Conservation (phyloP, 331 rosid genomes). For the Rhamnella rubrinervis region DNA sequence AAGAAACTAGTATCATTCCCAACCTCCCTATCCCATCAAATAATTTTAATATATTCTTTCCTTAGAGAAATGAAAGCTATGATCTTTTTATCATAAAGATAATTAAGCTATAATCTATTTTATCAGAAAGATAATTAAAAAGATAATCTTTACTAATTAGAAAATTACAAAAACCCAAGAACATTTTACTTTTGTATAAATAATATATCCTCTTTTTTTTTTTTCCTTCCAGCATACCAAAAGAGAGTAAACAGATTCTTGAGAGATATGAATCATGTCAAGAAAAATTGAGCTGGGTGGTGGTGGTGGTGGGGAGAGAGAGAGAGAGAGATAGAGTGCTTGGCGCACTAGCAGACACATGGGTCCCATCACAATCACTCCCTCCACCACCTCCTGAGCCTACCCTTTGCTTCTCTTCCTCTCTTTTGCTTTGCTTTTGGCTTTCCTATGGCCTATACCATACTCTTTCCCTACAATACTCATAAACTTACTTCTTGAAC, state of each 20-base stretch:
- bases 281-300: constrained; percentile 6
- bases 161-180: constrained; percentile 6
- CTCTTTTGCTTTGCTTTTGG: constrained; percentile 16
- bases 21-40: not conserved
- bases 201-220: not conserved
- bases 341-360: constrained; percentile 61
- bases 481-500: not conserved
- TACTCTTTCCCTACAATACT: constrained; percentile 13
- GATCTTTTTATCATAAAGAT: no score
- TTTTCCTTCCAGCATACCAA: not conserved
- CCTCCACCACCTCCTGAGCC: constrained; percentile 40
- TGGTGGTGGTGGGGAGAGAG: constrained; percentile 17
- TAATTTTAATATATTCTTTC: not conserved
- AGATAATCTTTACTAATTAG: constrained; percentile 14
- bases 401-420: not conserved
- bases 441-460: constrained; percentile 5
- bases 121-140: not conserved
- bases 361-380: constrained; percentile 64
- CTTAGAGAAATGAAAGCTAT: no score
- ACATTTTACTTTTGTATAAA: not conserved
- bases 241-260: constrained; percentile 24
- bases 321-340: constrained; percentile 31
- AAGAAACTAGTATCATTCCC: constrained; percentile 26
- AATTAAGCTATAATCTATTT: not conserved
- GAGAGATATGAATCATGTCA: constrained; percentile 31